These are phyloP conservation scores for Kentomonas sorsogonicus DNA, from an alignment of 208 protist genomes.

Conservation along the genomic window DNA sequence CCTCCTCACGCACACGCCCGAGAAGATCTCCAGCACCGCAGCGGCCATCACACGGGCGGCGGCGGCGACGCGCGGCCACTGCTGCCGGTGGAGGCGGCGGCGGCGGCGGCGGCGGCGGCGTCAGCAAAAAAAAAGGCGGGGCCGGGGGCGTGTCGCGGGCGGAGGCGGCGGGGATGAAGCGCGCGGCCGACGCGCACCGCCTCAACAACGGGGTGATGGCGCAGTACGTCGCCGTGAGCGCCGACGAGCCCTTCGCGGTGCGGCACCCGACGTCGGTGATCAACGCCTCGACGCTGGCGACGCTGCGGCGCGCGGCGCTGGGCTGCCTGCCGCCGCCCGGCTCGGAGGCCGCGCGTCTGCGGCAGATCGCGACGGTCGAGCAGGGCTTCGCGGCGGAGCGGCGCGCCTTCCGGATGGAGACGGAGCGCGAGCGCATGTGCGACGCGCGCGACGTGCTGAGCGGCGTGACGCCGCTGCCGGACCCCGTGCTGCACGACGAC, in stretches of 20 bases:
- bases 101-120: constrained; percentile 1
- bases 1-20: constrained; percentile 35
- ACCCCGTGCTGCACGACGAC: too few relatives aligned
- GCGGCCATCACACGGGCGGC: constrained; percentile 14
- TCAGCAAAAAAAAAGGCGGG: too few relatives aligned
- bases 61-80: constrained; percentile 1
- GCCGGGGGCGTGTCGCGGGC: too few relatives aligned
- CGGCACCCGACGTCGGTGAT: constrained; percentile 48
- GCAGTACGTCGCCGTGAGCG: constrained; percentile 47
- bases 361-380: not conserved
- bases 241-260: constrained; percentile 20
- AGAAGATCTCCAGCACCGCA: constrained; percentile 27
- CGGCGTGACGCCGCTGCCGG: constrained; percentile 24
- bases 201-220: constrained; percentile 21
- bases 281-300: constrained; percentile 30
- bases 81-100: not conserved
- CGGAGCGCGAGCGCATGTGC: constrained; percentile 1
- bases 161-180: too few relatives aligned
- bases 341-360: not conserved
- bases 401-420: too few relatives aligned
- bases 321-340: constrained; percentile 23
- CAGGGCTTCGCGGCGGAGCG: too few relatives aligned
- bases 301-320: constrained; percentile 28
- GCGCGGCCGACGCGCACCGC: not conserved
- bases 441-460: constrained; percentile 12